Evolutionary conservation across 2,329 filamentous ascomycete species (phyloP).

Genomic region (Colletotrichum trifolii): DNA sequence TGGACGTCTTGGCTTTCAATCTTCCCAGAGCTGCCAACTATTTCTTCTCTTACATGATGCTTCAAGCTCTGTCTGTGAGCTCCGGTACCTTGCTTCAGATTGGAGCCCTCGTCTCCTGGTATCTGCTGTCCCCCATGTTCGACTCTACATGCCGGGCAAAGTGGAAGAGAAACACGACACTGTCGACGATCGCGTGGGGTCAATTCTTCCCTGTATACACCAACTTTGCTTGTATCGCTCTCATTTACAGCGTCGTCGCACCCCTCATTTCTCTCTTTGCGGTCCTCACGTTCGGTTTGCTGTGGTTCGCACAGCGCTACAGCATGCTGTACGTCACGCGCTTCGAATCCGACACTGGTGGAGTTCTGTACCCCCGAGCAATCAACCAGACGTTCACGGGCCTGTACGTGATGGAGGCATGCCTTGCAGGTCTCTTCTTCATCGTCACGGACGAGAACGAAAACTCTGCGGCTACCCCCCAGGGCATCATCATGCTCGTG

Average conservation of each 20-base stretch:
- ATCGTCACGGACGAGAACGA: constrained; percentile 72
- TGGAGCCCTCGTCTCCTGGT: constrained; percentile 82
- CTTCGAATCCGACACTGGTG: constrained; percentile 90
- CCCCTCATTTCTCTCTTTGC: constrained; percentile 94
- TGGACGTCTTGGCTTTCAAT: constrained; percentile 78
- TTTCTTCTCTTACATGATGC: constrained; percentile 98
- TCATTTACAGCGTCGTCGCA: constrained; percentile 90
- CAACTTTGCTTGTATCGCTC: constrained; percentile 91
- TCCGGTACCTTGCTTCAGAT: constrained; percentile 90
- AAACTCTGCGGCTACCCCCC: constrained; percentile 69
- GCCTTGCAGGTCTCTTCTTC: constrained; percentile 90
- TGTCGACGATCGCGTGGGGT: constrained; percentile 87
- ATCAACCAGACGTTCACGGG: constrained; percentile 97
- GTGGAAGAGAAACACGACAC: constrained; percentile 83
- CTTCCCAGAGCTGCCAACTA: constrained; percentile 92
- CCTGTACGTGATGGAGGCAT: constrained; percentile 93
- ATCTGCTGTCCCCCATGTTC: constrained; percentile 80
- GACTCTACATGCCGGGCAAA: constrained; percentile 87
- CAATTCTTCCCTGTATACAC: constrained; percentile 96
- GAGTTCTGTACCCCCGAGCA: constrained; percentile 88
- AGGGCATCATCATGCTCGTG: constrained; percentile 88
- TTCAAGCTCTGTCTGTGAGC: constrained; percentile 91
- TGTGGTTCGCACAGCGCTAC: constrained; percentile 97
- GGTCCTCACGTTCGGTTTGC: constrained; percentile 87
- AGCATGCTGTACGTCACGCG: constrained; percentile 95